Evolutionary conservation across 257 asterid species (phyloP).

Genomic region (Ehretia macrophylla): DNA sequence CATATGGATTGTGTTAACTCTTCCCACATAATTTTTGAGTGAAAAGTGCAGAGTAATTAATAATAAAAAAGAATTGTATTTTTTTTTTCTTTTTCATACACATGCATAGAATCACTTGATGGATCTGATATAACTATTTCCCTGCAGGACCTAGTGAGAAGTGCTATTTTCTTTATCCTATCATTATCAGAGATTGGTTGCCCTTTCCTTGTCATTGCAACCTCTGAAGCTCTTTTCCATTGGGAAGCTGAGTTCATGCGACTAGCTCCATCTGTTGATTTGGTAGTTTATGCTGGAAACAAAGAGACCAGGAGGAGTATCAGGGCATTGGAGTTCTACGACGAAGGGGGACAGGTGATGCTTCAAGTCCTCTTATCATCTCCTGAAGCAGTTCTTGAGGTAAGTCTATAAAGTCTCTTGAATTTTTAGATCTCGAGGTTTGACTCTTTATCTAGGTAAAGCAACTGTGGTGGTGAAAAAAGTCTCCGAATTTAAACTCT

Average conservation of each 20-base stretch:
- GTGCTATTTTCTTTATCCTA: conserved; percentile 34
- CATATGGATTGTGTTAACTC: no score
- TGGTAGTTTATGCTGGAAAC: conserved; percentile 54
- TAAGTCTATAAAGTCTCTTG: conserved; percentile 10
- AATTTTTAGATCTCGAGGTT: background rate
- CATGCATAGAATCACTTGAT: background rate
- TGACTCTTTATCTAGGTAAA: background rate
- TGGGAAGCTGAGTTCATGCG: conserved; percentile 68
- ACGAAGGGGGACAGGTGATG: conserved; percentile 42
- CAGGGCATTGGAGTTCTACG: conserved; percentile 55
- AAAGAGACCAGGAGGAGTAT: conserved; percentile 41
- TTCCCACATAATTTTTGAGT: no score
- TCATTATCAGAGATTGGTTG: conserved; percentile 36
- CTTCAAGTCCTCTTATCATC: conserved; percentile 55
- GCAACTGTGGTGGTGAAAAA: no score
- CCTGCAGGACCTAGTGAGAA: conserved; percentile 34
- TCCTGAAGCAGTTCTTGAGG: conserved; percentile 49
- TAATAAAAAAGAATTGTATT: no score
- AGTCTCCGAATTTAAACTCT: no score
- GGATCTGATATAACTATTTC: background rate
- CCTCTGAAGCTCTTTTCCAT: conserved; percentile 32
- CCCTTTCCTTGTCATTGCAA: conserved; percentile 56
- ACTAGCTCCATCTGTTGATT: conserved; percentile 54
- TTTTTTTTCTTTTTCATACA: background rate
- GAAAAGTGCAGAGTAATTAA: no score